A percentile compares a stretch with the other conserved stretches of the same genome.
phyloP scores from a whole-genome alignment of 2,329 filamentous ascomycete species.

The Seiridium cupressi region DNA sequence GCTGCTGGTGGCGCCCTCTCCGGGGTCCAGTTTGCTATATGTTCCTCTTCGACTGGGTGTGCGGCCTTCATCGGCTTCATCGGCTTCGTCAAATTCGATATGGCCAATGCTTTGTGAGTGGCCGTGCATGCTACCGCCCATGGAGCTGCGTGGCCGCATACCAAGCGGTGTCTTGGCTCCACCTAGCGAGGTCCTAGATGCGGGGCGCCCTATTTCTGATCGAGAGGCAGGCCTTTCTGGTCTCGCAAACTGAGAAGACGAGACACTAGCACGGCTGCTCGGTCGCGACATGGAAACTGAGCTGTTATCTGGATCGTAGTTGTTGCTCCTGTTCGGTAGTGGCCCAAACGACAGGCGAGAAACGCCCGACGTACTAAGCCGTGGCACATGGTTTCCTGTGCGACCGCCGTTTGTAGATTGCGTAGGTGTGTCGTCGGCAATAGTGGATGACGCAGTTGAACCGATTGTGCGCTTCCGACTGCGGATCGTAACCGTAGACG shows the following conservation, averaged over 20 bases:
- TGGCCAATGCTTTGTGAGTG: constrained; percentile 57
- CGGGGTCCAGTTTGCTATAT: constrained; percentile 45
- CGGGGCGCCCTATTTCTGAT: constrained; percentile 58
- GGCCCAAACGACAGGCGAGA: constrained; percentile 64
- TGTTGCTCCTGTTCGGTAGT: constrained; percentile 49
- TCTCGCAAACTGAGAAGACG: constrained; percentile 27
- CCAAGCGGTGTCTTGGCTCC: constrained; percentile 64
- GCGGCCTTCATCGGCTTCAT: constrained; percentile 44
- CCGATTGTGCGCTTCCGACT: constrained; percentile 67
- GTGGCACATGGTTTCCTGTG: constrained; percentile 48
- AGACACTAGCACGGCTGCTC: constrained; percentile 68
- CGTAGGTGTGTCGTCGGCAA: constrained; percentile 50
- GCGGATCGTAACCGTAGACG: constrained; percentile 62
- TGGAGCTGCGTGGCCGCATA: constrained; percentile 66
- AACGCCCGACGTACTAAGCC: constrained; percentile 61
- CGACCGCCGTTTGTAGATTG: constrained; percentile 41
- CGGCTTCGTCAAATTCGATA: constrained; percentile 51
- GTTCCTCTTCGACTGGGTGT: constrained; percentile 57
- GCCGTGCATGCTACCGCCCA: constrained; percentile 62
- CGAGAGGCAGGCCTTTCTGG: constrained; percentile 54
- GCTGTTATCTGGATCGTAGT: constrained; percentile 40
- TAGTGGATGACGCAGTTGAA: constrained; percentile 47
- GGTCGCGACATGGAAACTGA: constrained; percentile 58
- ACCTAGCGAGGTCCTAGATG: constrained; percentile 62
- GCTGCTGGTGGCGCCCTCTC: constrained; percentile 33